Conservation (phyloP, 2,329 filamentous ascomycete genomes). For the Zalaria obscura region DNA sequence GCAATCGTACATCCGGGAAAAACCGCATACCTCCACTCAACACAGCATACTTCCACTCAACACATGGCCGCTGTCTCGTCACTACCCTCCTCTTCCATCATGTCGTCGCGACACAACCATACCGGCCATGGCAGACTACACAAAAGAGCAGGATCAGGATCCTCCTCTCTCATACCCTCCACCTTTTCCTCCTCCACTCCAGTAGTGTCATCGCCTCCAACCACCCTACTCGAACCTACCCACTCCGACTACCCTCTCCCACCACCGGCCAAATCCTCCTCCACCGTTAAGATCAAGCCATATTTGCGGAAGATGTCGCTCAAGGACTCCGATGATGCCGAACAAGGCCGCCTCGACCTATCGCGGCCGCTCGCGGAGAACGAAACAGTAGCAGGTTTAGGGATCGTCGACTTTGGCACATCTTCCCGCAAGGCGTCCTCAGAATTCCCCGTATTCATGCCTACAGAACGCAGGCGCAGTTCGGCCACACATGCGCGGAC, state of each 20-base stretch:
- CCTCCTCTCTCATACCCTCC: conserved; percentile 7
- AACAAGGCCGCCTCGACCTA: conserved; percentile 33
- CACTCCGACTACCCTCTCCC: conserved; percentile 3
- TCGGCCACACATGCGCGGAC: conserved; percentile 34
- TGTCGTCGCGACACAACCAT: no score
- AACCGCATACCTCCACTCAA: no score
- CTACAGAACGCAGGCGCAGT: conserved; percentile 24
- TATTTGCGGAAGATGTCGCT: conserved; percentile 39
- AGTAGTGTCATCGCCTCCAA: conserved; percentile 14
- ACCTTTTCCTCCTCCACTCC: conserved; percentile 11
- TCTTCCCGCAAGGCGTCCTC: conserved; percentile 22
- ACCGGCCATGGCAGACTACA: conserved; percentile 12
- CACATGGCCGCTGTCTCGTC: no score
- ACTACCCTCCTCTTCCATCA: no score
- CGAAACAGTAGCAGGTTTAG: conserved; percentile 35
- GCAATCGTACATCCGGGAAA: no score
- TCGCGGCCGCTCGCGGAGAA: conserved; percentile 41
- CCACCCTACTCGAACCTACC: conserved; percentile 11
- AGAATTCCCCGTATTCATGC: conserved; percentile 19
- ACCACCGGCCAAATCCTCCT: conserved; percentile 7
- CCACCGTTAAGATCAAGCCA: conserved; percentile 36
- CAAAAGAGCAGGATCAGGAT: conserved; percentile 15
- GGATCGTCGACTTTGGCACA: conserved; percentile 35
- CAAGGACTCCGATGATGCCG: conserved; percentile 27
- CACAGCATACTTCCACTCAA: no score